phyloP scores from a whole-genome alignment of 345 rosid species.

The Clausena lansium region DNA sequence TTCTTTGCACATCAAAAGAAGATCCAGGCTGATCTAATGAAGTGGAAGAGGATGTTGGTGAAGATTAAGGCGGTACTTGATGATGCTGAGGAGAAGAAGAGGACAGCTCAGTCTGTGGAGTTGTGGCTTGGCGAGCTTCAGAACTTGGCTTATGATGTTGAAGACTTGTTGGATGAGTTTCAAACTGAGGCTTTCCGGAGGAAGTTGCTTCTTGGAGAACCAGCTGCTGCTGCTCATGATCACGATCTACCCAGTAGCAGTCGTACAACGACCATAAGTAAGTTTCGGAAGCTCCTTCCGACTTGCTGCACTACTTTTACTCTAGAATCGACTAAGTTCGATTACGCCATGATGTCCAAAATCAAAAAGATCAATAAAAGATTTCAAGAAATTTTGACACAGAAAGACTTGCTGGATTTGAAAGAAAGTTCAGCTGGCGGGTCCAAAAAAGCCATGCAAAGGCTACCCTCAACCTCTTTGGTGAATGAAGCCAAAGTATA shows the following conservation, averaged over 20 bases:
- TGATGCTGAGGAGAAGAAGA: background rate
- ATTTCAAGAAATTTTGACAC: background rate
- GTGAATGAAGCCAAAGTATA: conserved; percentile 13
- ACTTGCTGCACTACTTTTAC: background rate
- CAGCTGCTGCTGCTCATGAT: background rate
- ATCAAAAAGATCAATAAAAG: background rate
- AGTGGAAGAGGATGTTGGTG: fast-evolving
- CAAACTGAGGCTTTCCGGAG: too few relatives aligned
- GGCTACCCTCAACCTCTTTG: conserved; percentile 1
- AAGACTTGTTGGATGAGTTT: too few relatives aligned
- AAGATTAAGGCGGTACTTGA: too few relatives aligned
- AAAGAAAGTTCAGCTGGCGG: background rate
- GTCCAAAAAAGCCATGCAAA: background rate
- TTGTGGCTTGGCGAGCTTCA: background rate
- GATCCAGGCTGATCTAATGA: fast-evolving
- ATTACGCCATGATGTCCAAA: background rate
- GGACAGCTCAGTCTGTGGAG: background rate
- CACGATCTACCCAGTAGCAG: background rate
- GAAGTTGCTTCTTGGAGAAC: background rate
- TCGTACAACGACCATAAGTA: background rate
- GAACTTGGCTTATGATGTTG: too few relatives aligned
- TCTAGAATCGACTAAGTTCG: background rate
- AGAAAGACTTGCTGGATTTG: background rate
- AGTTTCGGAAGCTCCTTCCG: background rate
- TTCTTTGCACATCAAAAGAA: fast-evolving